Percentiles rank a stretch among this genome's conserved stretches.
Evolutionary conservation across 352 stramenopile species (phyloP).

Genomic region (Pythium oligandrum): DNA sequence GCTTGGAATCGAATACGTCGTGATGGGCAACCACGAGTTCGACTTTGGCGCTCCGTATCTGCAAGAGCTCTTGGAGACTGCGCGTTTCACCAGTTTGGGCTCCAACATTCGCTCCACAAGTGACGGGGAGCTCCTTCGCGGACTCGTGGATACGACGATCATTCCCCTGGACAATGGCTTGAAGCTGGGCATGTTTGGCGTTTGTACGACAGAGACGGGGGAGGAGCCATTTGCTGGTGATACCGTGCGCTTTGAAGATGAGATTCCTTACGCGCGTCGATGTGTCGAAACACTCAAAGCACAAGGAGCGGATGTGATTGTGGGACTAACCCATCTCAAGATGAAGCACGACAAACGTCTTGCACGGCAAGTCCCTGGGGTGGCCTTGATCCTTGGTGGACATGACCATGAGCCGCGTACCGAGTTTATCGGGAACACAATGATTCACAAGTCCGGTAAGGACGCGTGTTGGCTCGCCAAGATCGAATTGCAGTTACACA

Average conservation of each 20-base stretch:
- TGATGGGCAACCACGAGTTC: slow-evolving; percentile 80
- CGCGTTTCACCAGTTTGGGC: slow-evolving; percentile 51
- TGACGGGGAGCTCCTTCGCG: slow-evolving; percentile 26
- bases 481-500: slow-evolving; percentile 55
- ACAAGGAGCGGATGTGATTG: slow-evolving; percentile 57
- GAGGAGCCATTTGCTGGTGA: slow-evolving; percentile 47
- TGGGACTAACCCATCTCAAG: slow-evolving; percentile 78
- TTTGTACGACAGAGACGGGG: slow-evolving; percentile 47
- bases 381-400: slow-evolving; percentile 85
- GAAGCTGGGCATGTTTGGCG: slow-evolving; percentile 46
- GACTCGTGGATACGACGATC: slow-evolving; percentile 34
- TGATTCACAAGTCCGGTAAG: slow-evolving; percentile 86
- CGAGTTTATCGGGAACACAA: slow-evolving; percentile 38
- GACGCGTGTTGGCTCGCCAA: slow-evolving; percentile 76
- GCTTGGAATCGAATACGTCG: slow-evolving; percentile 53
- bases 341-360: slow-evolving; percentile 56
- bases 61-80: slow-evolving; percentile 25
- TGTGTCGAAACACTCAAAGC: slow-evolving; percentile 45
- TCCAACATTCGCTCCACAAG: slow-evolving; percentile 43
- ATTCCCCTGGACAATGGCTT: slow-evolving; percentile 33
- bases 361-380: slow-evolving; percentile 44
- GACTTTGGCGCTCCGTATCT: slow-evolving; percentile 51
- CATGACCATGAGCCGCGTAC: slow-evolving; percentile 87
- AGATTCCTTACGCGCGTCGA: slow-evolving; percentile 33
- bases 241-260: slow-evolving; percentile 35